A percentile compares a stretch with the other conserved stretches of the same genome.
These are phyloP conservation scores for Phytopythium litorale DNA, from an alignment of 352 stramenopile genomes.

Conservation along the genomic window DNA sequence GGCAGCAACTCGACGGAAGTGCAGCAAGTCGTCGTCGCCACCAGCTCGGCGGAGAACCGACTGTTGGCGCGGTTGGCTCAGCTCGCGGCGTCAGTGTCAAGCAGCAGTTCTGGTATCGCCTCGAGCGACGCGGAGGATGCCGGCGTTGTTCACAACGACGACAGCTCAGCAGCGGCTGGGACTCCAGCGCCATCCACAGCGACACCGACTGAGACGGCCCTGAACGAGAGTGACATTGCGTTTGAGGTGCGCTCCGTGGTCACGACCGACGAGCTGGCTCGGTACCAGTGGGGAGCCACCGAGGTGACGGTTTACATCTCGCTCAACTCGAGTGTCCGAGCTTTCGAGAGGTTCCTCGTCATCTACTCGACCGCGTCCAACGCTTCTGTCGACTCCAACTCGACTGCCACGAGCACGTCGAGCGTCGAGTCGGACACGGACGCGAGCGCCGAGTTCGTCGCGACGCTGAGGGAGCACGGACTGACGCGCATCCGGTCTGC, in stretches of 20 bases:
- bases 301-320: constrained; percentile 32
- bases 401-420: constrained; percentile 1
- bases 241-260: constrained; percentile 32
- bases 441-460: constrained; percentile 19
- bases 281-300: constrained; percentile 32
- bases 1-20: background rate
- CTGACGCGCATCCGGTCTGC: constrained; percentile 31
- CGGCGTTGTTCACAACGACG: background rate
- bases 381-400: constrained; percentile 10
- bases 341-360: constrained; percentile 36
- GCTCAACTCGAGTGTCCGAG: constrained; percentile 28
- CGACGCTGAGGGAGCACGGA: constrained; percentile 19
- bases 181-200: background rate
- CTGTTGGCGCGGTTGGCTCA: background rate
- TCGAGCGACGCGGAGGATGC: background rate
- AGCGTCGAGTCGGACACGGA: background rate
- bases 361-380: constrained; percentile 19
- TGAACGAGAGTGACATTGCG: constrained; percentile 11
- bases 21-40: background rate
- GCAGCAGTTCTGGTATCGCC: background rate
- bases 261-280: constrained; percentile 19
- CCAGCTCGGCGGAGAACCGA: constrained; percentile 1
- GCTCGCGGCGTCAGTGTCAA: constrained; percentile 3
- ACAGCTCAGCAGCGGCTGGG: background rate
- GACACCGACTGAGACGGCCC: background rate